Percentiles rank a stretch among this genome's conserved stretches.
These are phyloP conservation scores for Polytrichum commune DNA, from an alignment of 225 moss, liverwort and hornwort genomes.

Conservation along the genomic window DNA sequence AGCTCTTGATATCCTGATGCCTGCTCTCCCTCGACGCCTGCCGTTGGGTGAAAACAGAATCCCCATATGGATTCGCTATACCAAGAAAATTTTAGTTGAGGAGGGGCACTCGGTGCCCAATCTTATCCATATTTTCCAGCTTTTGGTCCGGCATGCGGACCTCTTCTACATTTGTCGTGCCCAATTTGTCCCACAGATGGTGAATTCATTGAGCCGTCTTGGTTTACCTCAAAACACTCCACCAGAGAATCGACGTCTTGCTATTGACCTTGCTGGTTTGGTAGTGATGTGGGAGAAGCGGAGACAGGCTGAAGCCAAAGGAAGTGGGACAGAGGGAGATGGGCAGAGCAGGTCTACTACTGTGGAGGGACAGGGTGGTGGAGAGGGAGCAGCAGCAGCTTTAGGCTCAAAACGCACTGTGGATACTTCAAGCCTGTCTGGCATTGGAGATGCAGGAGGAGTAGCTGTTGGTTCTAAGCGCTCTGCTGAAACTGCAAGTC, in stretches of 20 bases:
- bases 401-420: slow-evolving; percentile 64
- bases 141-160: slow-evolving; percentile 96
- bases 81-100: slow-evolving; percentile 99
- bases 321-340: slow-evolving; percentile 67
- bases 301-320: slow-evolving; percentile 88
- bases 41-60: slow-evolving; percentile 93
- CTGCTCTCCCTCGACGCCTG: slow-evolving; percentile 92
- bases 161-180: slow-evolving; percentile 95
- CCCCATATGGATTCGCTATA: slow-evolving; percentile 99
- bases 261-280: slow-evolving; percentile 97
- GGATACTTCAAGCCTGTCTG: slow-evolving; percentile 55
- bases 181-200: slow-evolving; percentile 99
- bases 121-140: slow-evolving; percentile 96
- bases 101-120: slow-evolving; percentile 99
- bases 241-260: slow-evolving; percentile 89
- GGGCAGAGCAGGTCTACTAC: slow-evolving; percentile 39
- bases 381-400: slow-evolving; percentile 22
- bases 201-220: slow-evolving; percentile 94
- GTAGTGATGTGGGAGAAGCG: slow-evolving; percentile 99
- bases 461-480: slow-evolving; percentile 59
- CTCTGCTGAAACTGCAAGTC: slow-evolving; percentile 54
- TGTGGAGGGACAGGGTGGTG: slow-evolving; percentile 40
- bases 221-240: slow-evolving; percentile 96
- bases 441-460: slow-evolving; percentile 46
- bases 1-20: slow-evolving; percentile 99